Percentiles rank a stretch among this genome's conserved stretches.
Evolutionary conservation across 2,329 filamentous ascomycete genomes (phyloP).

Genomic region (Stromatinia cepivora): DNA sequence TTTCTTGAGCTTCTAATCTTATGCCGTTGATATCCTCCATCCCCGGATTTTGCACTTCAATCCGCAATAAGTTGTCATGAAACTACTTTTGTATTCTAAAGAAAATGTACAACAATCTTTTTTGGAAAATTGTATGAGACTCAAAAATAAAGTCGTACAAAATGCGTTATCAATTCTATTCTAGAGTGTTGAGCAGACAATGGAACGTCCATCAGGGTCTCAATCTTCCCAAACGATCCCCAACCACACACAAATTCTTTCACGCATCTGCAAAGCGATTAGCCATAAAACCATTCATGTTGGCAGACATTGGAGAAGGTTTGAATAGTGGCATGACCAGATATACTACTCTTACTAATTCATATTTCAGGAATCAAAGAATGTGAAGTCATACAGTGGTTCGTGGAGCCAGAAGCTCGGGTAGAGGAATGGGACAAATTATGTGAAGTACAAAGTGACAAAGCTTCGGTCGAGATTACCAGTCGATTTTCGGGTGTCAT

Average conservation of each 20-base stretch:
- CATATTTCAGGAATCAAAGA: constrained; percentile 80
- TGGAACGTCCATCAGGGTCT: constrained; percentile 47
- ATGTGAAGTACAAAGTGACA: constrained; percentile 98
- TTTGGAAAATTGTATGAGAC: not conserved
- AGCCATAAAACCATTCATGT: constrained; percentile 73
- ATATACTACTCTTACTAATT: constrained; percentile 20
- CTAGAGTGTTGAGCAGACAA: constrained; percentile 53
- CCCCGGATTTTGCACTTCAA: constrained; percentile 27
- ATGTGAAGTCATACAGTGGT: constrained; percentile 99
- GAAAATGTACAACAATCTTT: constrained; percentile 1
- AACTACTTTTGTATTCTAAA: constrained; percentile 8
- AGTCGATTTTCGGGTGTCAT: constrained; percentile 94
- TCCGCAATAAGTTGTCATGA: constrained; percentile 16
- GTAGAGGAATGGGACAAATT: constrained; percentile 98
- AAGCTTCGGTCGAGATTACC: constrained; percentile 88
- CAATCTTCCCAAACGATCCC: constrained; percentile 29
- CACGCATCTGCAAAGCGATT: constrained; percentile 33
- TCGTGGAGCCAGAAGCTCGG: constrained; percentile 90
- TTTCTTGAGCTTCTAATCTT: constrained; percentile 3
- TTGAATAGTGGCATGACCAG: constrained; percentile 30
- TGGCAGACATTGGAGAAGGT: constrained; percentile 89
- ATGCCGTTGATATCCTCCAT: constrained; percentile 30
- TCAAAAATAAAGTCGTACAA: constrained; percentile 4
- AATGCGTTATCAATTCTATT: constrained; percentile 59
- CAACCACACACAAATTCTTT: constrained; percentile 30